Conservation (phyloP, 176 grass and related monocot species). For the Cenchrus americanus region DNA sequence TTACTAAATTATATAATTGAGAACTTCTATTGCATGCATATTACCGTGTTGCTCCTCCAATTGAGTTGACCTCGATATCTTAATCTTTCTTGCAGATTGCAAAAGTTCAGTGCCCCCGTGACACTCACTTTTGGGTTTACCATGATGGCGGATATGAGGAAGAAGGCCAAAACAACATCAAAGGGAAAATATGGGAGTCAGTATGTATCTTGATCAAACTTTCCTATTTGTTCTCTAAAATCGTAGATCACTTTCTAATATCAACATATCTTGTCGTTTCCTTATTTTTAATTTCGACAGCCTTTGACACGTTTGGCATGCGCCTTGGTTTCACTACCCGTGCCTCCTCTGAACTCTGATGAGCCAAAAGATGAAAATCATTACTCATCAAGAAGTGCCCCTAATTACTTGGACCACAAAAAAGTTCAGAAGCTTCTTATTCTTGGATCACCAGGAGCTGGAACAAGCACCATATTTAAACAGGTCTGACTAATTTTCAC, state of each 20-base stretch:
- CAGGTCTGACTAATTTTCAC: conserved; percentile 56
- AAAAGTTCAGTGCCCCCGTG: conserved; percentile 89
- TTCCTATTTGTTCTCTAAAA: conserved; percentile 7
- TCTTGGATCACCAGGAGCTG: conserved; percentile 80
- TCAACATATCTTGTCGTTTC: not conserved
- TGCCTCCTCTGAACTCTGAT: conserved; percentile 60
- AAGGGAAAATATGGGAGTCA: conserved; percentile 86
- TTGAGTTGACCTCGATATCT: not conserved
- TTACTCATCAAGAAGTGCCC: conserved; percentile 65
- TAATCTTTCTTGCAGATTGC: conserved; percentile 57
- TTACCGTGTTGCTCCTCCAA: not conserved
- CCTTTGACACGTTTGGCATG: conserved; percentile 72
- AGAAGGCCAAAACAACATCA: conserved; percentile 99
- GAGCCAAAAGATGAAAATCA: conserved; percentile 56
- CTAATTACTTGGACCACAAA: conserved; percentile 85
- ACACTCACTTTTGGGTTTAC: conserved; percentile 99
- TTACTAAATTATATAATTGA: not conserved
- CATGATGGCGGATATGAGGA: conserved; percentile 92
- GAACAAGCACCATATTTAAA: conserved; percentile 96
- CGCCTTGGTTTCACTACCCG: conserved; percentile 75
- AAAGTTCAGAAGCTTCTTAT: conserved; percentile 87
- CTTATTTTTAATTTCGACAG: conserved; percentile 44
- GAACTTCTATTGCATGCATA: not conserved
- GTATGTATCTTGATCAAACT: conserved; percentile 56
- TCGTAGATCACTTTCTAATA: not conserved